Percentiles rank a stretch among this genome's conserved stretches.
Conservation (phyloP, 306 rosid species). For the Sindora glabra region DNA sequence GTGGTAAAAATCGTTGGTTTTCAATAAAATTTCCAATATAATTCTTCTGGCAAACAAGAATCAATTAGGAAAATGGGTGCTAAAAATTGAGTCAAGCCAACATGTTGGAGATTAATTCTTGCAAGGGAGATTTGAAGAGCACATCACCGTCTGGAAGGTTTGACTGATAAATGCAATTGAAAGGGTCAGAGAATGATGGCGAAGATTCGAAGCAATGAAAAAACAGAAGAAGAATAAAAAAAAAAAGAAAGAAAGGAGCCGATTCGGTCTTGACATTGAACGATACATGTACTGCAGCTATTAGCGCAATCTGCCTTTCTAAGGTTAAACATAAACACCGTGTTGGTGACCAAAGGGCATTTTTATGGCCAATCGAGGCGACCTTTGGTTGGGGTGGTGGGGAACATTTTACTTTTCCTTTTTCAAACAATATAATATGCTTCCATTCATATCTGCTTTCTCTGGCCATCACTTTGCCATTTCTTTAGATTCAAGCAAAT, state of each 20-base stretch:
- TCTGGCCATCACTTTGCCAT: constrained; percentile 8
- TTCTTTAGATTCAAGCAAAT: constrained; percentile 43
- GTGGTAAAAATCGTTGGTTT: too few relatives aligned
- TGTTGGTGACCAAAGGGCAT: constrained; percentile 42
- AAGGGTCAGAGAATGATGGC: constrained; percentile 15
- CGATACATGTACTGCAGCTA: constrained; percentile 15
- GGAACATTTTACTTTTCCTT: constrained; percentile 40
- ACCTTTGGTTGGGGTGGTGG: constrained; percentile 58
- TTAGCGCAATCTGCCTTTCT: constrained; percentile 19
- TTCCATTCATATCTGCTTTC: constrained; percentile 1
- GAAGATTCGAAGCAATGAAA: constrained; percentile 22
- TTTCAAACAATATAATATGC: background rate
- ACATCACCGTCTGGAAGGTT: constrained; percentile 16
- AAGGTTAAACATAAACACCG: constrained; percentile 9
- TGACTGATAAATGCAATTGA: constrained; percentile 25
- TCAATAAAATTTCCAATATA: too few relatives aligned
- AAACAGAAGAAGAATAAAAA: constrained; percentile 13
- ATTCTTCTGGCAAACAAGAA: too few relatives aligned
- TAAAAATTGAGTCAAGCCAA: constrained; percentile 4
- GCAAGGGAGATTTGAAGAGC: constrained; percentile 28
- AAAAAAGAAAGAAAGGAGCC: constrained; percentile 3
- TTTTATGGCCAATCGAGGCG: constrained; percentile 35
- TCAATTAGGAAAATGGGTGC: too few relatives aligned
- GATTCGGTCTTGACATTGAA: constrained; percentile 29
- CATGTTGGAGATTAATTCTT: constrained; percentile 14